A percentile compares a stretch with the other conserved stretches of the same genome.
These are phyloP conservation scores for Alternaria ventricosa DNA, from an alignment of 2,329 filamentous ascomycete species.

Conservation along the genomic window DNA sequence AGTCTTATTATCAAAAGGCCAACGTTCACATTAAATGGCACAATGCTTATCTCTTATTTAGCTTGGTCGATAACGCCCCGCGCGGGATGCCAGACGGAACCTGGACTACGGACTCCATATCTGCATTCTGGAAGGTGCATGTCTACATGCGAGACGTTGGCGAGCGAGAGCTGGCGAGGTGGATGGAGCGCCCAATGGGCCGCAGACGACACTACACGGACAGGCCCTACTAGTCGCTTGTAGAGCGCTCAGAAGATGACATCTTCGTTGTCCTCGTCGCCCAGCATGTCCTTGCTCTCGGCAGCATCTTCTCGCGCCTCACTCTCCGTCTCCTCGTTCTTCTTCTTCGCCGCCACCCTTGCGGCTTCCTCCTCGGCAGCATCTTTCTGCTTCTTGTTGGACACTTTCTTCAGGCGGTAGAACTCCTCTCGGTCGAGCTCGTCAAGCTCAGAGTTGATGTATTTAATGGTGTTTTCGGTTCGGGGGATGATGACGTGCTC, in stretches of 20 bases:
- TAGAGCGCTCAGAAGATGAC: slow-evolving; percentile 72
- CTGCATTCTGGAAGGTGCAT: neutral
- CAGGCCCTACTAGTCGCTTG: neutral
- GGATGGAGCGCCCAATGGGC: neutral
- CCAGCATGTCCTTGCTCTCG: slow-evolving; percentile 70
- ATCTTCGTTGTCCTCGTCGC: slow-evolving; percentile 79
- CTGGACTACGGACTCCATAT: neutral
- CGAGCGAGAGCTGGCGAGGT: neutral
- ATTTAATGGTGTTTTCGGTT: slow-evolving; percentile 99
- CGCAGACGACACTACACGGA: neutral
- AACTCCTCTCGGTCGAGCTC: slow-evolving; percentile 98
- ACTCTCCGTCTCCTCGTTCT: slow-evolving; percentile 21
- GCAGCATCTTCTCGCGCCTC: slow-evolving; percentile 39
- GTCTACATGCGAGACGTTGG: slow-evolving; percentile 2
- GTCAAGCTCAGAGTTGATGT: slow-evolving; percentile 98
- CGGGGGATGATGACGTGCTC: slow-evolving; percentile 96
- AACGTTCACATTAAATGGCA: slow-evolving; percentile 12
- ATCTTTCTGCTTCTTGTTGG: slow-evolving; percentile 69
- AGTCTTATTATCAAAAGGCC: slow-evolving; percentile 15
- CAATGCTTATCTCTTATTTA: slow-evolving; percentile 13
- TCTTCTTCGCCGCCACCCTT: slow-evolving; percentile 48
- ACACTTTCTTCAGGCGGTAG: slow-evolving; percentile 94
- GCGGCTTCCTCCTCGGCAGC: slow-evolving; percentile 50
- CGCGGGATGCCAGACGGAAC: neutral
- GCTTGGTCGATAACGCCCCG: neutral